Conservation (phyloP, 805 yeast species). For the Candida anglica region DNA sequence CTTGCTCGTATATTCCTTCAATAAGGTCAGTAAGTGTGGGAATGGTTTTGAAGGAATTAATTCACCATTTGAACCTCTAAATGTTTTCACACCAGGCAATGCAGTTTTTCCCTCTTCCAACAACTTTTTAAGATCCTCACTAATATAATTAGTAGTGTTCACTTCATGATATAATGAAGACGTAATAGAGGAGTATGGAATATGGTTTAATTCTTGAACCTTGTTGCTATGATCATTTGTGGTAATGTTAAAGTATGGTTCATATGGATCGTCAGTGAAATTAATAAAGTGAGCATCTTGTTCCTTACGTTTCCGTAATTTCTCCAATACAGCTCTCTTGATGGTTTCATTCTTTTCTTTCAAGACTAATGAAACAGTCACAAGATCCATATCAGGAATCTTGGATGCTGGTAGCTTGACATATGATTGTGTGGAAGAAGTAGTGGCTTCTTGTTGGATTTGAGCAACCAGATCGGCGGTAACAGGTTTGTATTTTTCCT, state of each 20-base stretch:
- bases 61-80: conserved; percentile 50
- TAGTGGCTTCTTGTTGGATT: conserved; percentile 11
- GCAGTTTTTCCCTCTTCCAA: conserved; percentile 44
- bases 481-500: conserved; percentile 2
- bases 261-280: conserved; percentile 79
- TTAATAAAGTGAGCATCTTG: conserved; percentile 78
- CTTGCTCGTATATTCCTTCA: conserved; percentile 19
- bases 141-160: conserved; percentile 53
- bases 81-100: conserved; percentile 40
- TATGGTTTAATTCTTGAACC: conserved; percentile 53
- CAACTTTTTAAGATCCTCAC: conserved; percentile 35
- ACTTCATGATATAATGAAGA: conserved; percentile 65
- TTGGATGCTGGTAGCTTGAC: conserved; percentile 85
- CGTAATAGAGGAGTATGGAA: conserved; percentile 75
- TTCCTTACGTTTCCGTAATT: conserved; percentile 66
- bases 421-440: conserved; percentile 61
- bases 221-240: conserved; percentile 42
- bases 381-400: conserved; percentile 87
- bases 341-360: conserved; percentile 74
- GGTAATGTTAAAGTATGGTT: conserved; percentile 72
- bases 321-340: conserved; percentile 80
- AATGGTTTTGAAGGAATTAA: conserved; percentile 44
- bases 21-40: conserved; percentile 42
- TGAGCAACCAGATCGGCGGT: too few species aligned
- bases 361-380: conserved; percentile 72